Conservation (phyloP, 129 eudicot genomes). For the Solidago caesia region DNA sequence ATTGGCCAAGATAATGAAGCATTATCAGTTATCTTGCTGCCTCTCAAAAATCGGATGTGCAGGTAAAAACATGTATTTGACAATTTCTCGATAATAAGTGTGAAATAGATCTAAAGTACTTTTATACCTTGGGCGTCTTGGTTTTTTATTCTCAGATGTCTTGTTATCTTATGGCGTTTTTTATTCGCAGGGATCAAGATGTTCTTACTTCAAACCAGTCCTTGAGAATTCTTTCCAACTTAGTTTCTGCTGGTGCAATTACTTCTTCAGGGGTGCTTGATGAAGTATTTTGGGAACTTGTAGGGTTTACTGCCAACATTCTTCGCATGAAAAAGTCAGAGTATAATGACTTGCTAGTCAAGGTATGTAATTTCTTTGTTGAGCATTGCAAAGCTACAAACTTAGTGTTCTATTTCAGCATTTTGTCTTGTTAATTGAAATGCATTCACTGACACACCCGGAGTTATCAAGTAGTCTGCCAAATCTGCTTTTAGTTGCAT, state of each 20-base stretch:
- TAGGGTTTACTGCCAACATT: conserved; percentile 60
- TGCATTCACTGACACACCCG: no score
- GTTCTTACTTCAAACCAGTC: conserved; percentile 60
- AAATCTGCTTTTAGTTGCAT: neutral
- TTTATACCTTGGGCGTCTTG: conserved; percentile 7
- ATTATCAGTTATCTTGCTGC: conserved; percentile 69
- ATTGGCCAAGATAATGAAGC: conserved; percentile 94
- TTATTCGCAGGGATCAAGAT: conserved; percentile 66
- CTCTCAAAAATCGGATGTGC: conserved; percentile 52
- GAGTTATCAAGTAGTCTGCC: neutral
- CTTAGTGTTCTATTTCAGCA: neutral
- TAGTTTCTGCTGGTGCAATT: conserved; percentile 84
- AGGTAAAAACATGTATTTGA: conserved; percentile 46
- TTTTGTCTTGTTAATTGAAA: neutral
- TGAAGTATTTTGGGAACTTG: conserved; percentile 68
- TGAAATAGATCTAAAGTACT: conserved; percentile 3
- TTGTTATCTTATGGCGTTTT: conserved; percentile 39
- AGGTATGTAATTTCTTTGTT: conserved; percentile 46
- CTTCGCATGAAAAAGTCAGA: conserved; percentile 41
- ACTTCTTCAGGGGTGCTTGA: conserved; percentile 61
- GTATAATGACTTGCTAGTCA: conserved; percentile 56
- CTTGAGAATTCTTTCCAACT: conserved; percentile 70
- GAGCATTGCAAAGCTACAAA: neutral
- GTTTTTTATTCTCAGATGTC: conserved; percentile 5
- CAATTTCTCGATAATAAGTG: neutral